Percentiles rank a stretch among this genome's conserved stretches.
These are phyloP conservation scores for Elasticomyces elasticus DNA, from an alignment of 495 filamentous ascomycete genomes.

Conservation along the genomic window DNA sequence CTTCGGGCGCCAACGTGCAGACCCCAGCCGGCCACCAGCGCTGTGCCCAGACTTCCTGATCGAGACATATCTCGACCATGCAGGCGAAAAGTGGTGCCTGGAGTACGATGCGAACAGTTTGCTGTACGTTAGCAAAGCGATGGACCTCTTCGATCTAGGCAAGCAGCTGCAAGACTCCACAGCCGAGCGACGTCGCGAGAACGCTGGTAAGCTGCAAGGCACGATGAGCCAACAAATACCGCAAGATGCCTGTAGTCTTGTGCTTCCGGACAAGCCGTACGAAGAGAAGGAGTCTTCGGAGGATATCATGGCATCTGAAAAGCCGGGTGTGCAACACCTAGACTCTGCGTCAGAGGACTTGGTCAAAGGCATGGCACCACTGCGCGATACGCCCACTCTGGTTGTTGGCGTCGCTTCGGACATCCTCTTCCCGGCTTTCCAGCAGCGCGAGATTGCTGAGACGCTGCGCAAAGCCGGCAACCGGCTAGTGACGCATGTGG, in stretches of 20 bases:
- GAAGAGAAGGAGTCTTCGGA: conserved; percentile 55
- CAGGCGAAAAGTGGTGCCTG: conserved; percentile 97
- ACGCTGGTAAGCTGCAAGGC: conserved; percentile 37
- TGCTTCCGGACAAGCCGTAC: conserved; percentile 75
- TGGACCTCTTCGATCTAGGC: conserved; percentile 96
- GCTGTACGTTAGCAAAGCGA: conserved; percentile 94
- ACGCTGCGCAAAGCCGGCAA: conserved; percentile 71
- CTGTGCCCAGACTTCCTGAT: conserved; percentile 96
- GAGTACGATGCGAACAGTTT: conserved; percentile 95
- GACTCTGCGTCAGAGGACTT: conserved; percentile 59
- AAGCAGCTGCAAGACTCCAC: conserved; percentile 49
- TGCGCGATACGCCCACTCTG: conserved; percentile 62
- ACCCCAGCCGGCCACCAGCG: conserved; percentile 75
- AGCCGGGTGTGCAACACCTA: background rate
- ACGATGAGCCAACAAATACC: conserved; percentile 23
- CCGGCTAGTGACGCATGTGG: conserved; percentile 67
- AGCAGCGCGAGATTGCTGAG: conserved; percentile 89
- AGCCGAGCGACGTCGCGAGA: conserved; percentile 38
- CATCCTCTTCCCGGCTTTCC: conserved; percentile 96
- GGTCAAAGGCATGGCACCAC: conserved; percentile 57
- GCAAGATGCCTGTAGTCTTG: conserved; percentile 59
- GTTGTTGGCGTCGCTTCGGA: conserved; percentile 94
- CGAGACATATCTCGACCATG: conserved; percentile 96
- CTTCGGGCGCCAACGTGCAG: conserved; percentile 80
- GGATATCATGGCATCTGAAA: conserved; percentile 23